Conservation (phyloP, 2,329 filamentous ascomycete species). For the Ilyonectria destructans region DNA sequence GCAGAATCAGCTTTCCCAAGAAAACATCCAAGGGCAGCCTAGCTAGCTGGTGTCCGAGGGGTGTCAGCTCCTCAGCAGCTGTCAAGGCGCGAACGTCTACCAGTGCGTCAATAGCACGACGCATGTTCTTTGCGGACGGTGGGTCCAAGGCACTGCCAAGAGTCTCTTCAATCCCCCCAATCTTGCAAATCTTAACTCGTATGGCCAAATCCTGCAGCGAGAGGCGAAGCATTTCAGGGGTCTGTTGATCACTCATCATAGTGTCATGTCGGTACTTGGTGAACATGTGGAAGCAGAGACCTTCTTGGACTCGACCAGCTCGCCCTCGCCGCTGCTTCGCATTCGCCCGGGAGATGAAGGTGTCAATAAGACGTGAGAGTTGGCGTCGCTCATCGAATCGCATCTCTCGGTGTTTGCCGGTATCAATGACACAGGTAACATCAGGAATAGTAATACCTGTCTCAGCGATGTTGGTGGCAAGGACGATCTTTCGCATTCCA, state of each 20-base stretch:
- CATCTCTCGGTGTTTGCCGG: slow-evolving; percentile 98
- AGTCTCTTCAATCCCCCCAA: slow-evolving; percentile 93
- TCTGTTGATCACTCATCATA: slow-evolving; percentile 91
- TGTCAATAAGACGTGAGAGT: slow-evolving; percentile 90
- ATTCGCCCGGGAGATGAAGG: slow-evolving; percentile 95
- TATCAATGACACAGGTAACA: slow-evolving; percentile 96
- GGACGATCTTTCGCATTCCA: slow-evolving; percentile 91
- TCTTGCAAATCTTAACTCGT: slow-evolving; percentile 96
- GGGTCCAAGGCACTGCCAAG: slow-evolving; percentile 91
- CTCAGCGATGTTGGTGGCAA: slow-evolving; percentile 98
- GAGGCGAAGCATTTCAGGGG: slow-evolving; percentile 94
- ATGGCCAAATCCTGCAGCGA: slow-evolving; percentile 96
- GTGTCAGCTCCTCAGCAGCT: slow-evolving; percentile 84
- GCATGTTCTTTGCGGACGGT: slow-evolving; percentile 92
- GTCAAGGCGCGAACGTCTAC: slow-evolving; percentile 95
- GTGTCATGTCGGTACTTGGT: slow-evolving; percentile 91
- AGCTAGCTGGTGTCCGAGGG: slow-evolving; percentile 88
- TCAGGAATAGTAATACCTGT: slow-evolving; percentile 99
- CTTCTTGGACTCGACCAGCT: slow-evolving; percentile 95
- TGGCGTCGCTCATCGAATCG: slow-evolving; percentile 94
- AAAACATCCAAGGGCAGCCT: slow-evolving; percentile 94
- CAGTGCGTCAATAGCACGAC: slow-evolving; percentile 91
- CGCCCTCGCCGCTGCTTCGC: slow-evolving; percentile 95
- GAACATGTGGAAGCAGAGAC: slow-evolving; percentile 96
- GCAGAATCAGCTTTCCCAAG: slow-evolving; percentile 91